A percentile compares a stretch with the other conserved stretches of the same genome.
These are phyloP conservation scores for Tilletia caries DNA, from an alignment of 1,284 basidiomycete genomes.

Conservation along the genomic window DNA sequence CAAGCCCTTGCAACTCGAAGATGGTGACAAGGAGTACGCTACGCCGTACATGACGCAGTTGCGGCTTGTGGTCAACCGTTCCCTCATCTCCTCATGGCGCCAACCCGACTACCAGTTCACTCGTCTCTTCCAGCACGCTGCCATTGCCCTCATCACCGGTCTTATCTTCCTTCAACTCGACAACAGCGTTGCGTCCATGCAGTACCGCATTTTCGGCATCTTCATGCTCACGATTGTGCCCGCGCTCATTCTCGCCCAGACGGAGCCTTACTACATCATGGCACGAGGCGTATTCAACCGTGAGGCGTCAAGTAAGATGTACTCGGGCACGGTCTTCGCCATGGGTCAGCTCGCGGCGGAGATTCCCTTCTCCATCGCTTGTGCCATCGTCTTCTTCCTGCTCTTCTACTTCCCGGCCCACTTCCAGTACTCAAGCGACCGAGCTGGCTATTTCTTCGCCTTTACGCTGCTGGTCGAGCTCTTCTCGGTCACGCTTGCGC, in stretches of 20 bases:
- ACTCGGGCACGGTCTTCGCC: slow-evolving; percentile 51
- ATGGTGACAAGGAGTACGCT: slow-evolving; percentile 55
- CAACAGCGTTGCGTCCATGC: slow-evolving; percentile 67
- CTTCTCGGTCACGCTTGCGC: slow-evolving; percentile 35
- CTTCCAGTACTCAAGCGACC: slow-evolving; percentile 58
- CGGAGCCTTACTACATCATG: slow-evolving; percentile 81
- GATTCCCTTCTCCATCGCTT: slow-evolving; percentile 69
- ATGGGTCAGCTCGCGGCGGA: slow-evolving; percentile 52
- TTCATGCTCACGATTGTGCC: slow-evolving; percentile 63
- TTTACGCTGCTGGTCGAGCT: slow-evolving; percentile 46
- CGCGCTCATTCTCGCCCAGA: slow-evolving; percentile 72
- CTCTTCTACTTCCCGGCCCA: slow-evolving; percentile 62
- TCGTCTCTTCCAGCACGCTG: slow-evolving; percentile 64
- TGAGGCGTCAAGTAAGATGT: slow-evolving; percentile 45
- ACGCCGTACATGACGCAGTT: slow-evolving; percentile 77
- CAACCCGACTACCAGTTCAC: slow-evolving; percentile 59
- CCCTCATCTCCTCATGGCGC: slow-evolving; percentile 59
- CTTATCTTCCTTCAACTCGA: slow-evolving; percentile 78
- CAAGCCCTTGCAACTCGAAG: slow-evolving; percentile 48
- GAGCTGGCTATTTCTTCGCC: slow-evolving; percentile 72
- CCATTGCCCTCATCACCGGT: slow-evolving; percentile 73
- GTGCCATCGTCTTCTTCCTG: slow-evolving; percentile 31
- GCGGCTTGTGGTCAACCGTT: slow-evolving; percentile 68
- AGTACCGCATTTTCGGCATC: slow-evolving; percentile 78
- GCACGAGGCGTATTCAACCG: slow-evolving; percentile 59